Evolutionary conservation across 73 alveolate genomes (phyloP).

Genomic region (Breviolum minutum): DNA sequence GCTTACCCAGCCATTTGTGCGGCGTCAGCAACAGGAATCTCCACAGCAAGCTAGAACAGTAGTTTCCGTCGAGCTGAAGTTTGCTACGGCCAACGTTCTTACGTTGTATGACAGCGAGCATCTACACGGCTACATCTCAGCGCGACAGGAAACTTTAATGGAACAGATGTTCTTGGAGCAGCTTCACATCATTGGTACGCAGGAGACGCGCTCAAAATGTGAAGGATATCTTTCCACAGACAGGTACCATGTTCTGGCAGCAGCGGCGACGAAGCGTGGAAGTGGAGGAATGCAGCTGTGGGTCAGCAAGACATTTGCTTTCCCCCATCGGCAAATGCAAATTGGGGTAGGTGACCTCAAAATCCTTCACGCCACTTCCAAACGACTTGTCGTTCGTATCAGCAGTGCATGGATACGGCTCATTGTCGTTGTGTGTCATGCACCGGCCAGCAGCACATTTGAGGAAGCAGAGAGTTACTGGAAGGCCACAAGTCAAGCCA

Average conservation of each 20-base stretch:
- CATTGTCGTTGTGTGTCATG: too few species aligned
- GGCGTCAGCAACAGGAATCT: not conserved
- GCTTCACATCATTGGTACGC: not conserved
- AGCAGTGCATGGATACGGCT: too few species aligned
- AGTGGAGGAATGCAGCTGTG: not conserved
- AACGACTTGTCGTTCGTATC: too few species aligned
- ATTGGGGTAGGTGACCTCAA: too few species aligned
- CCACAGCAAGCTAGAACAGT: not conserved
- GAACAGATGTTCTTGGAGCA: not conserved
- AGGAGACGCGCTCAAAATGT: not conserved
- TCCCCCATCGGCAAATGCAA: too few species aligned
- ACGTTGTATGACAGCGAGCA: not conserved
- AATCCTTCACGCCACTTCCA: too few species aligned
- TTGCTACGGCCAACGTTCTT: conserved; percentile 10
- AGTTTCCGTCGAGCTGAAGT: not conserved
- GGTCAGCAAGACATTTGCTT: not conserved
- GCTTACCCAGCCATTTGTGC: not conserved
- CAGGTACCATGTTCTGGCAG: not conserved
- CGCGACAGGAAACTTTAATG: not conserved
- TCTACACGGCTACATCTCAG: not conserved
- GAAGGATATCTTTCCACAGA: not conserved
- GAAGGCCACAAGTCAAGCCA: too few species aligned
- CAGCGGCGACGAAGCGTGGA: not conserved
- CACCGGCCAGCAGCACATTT: too few species aligned
- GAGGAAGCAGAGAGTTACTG: too few species aligned